phyloP scores from a whole-genome alignment of 2,329 filamentous ascomycete genomes.

The Ilyonectria mors-panacis region DNA sequence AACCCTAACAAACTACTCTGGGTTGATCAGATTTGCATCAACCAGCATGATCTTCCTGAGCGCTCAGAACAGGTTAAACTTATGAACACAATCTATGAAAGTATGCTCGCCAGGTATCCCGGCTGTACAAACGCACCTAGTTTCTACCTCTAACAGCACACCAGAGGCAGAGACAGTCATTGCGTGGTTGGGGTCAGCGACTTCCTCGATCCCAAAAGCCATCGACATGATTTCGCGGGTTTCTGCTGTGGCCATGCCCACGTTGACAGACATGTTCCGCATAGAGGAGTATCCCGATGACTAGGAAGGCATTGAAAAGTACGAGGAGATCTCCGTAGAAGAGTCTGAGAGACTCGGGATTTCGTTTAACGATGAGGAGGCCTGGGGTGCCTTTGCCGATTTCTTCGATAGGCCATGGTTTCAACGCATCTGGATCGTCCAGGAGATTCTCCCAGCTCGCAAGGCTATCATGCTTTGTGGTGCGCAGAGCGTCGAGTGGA shows the following conservation, averaged over 20 bases:
- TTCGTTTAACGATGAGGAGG: conserved; percentile 25
- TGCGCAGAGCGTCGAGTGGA: conserved; percentile 26
- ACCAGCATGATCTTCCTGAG: conserved; percentile 30
- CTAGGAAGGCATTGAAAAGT: conserved; percentile 26
- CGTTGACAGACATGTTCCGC: conserved; percentile 34
- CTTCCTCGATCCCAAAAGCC: neutral
- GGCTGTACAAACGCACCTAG: neutral
- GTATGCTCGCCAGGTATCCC: conserved; percentile 6
- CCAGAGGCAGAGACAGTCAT: conserved; percentile 41
- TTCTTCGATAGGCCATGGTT: conserved; percentile 41
- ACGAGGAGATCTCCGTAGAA: conserved; percentile 23
- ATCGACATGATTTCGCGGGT: conserved; percentile 31
- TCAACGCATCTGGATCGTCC: conserved; percentile 41
- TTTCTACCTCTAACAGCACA: neutral
- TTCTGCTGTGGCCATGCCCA: conserved; percentile 34
- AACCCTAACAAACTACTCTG: conserved; percentile 30
- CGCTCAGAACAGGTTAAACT: conserved; percentile 34
- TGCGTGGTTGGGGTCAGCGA: conserved; percentile 36
- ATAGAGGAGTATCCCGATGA: conserved; percentile 27
- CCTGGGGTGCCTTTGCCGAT: conserved; percentile 30
- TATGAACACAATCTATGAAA: conserved; percentile 41
- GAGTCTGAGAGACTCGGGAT: conserved; percentile 31
- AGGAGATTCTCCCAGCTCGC: conserved; percentile 41
- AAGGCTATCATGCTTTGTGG: conserved; percentile 37
- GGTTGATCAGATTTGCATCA: conserved; percentile 42